Evolutionary conservation across 2,329 filamentous ascomycete species (phyloP).

Genomic region (Fusarium sp.): DNA sequence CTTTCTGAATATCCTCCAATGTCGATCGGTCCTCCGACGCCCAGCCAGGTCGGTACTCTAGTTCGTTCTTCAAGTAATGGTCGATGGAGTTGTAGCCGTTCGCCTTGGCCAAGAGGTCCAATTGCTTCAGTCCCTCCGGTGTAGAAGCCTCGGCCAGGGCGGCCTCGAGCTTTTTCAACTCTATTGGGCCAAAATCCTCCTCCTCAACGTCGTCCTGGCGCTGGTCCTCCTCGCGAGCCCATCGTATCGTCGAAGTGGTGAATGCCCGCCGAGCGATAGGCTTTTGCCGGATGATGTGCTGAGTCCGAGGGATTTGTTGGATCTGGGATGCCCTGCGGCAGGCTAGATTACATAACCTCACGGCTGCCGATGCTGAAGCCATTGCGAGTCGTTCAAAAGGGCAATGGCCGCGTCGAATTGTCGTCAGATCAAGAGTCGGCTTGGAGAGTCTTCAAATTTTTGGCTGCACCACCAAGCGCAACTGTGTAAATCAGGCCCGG

Average conservation of each 20-base stretch:
- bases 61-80: conserved; percentile 48
- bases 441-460: conserved; percentile 52
- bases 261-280: conserved; percentile 48
- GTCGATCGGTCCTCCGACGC: conserved; percentile 51
- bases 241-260: conserved; percentile 51
- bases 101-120: conserved; percentile 55
- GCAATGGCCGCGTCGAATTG: conserved; percentile 44
- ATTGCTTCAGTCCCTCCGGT: conserved; percentile 51
- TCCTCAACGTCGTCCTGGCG: conserved; percentile 44
- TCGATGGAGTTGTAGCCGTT: conserved; percentile 54
- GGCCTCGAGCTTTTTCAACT: conserved; percentile 52
- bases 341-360: conserved; percentile 54
- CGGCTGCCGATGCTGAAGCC: conserved; percentile 57
- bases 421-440: conserved; percentile 39
- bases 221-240: conserved; percentile 42
- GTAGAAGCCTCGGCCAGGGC: conserved; percentile 50
- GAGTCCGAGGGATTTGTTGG: conserved; percentile 42
- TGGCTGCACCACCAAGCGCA: conserved; percentile 43
- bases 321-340: conserved; percentile 52
- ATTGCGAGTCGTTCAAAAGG: conserved; percentile 50
- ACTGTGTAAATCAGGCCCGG: conserved; percentile 36
- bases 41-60: conserved; percentile 51
- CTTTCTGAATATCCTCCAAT: conserved; percentile 50
- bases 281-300: conserved; percentile 45
- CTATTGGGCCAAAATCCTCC: conserved; percentile 46